Percentiles rank a stretch among this genome's conserved stretches.
Evolutionary conservation across 108 stramenopile genomes (phyloP).

Genomic region (Stephanodiscus triporus): DNA sequence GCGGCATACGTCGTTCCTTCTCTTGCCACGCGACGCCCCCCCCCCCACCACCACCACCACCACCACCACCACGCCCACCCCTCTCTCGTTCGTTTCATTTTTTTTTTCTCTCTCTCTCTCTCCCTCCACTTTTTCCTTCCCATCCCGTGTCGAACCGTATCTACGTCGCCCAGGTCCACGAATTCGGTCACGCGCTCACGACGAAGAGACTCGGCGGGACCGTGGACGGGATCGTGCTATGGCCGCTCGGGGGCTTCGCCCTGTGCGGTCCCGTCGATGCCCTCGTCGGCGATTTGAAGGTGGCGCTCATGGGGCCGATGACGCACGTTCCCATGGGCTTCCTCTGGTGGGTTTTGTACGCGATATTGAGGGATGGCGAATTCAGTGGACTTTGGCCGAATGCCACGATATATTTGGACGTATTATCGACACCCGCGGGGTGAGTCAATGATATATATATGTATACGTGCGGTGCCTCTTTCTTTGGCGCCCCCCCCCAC

Average conservation of each 20-base stretch:
- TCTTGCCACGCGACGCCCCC: slow-evolving; percentile 1
- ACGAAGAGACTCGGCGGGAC: slow-evolving; percentile 48
- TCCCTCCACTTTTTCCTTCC: too few species aligned
- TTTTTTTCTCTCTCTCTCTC: too few species aligned
- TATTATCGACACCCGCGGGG: slow-evolving; percentile 32
- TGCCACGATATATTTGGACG: slow-evolving; percentile 17
- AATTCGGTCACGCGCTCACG: slow-evolving; percentile 53
- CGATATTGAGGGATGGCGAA: slow-evolving; percentile 10
- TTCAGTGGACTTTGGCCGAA: slow-evolving; percentile 16
- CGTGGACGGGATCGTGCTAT: slow-evolving; percentile 50
- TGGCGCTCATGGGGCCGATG: slow-evolving; percentile 51
- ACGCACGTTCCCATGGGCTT: slow-evolving; percentile 50
- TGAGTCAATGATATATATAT: slow-evolving; percentile 8
- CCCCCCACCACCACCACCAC: not conserved
- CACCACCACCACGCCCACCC: not conserved
- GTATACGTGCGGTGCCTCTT: not conserved
- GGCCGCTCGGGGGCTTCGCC: slow-evolving; percentile 61
- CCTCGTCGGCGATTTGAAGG: slow-evolving; percentile 44
- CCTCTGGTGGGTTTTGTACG: slow-evolving; percentile 49
- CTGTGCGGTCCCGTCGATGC: slow-evolving; percentile 45
- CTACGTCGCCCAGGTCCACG: too few species aligned
- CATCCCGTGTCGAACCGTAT: too few species aligned
- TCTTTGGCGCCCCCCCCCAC: not conserved
- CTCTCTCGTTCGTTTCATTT: too few species aligned
- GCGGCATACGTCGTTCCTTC: too few species aligned